Evolutionary conservation across 2,329 filamentous ascomycete species (phyloP), one percentile per base, ranked within the genome.

Genomic region (Metarhizium brunneum): DNA sequence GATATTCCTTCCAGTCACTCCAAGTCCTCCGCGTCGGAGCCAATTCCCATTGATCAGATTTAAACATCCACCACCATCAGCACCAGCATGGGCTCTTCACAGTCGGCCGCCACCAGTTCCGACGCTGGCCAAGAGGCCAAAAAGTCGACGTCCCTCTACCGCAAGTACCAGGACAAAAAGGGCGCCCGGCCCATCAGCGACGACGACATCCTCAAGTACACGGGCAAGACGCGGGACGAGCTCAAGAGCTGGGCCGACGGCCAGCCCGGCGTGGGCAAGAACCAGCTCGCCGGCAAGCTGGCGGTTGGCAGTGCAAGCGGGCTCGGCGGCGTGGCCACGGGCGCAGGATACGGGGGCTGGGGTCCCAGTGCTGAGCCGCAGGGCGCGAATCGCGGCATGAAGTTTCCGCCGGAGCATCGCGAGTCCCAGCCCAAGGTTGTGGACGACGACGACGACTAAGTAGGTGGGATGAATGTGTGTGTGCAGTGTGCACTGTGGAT

Each of bases 141-240:
- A 29, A 65, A 63, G 54, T 66, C 25, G 1, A 25, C 25, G 25
- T 25, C 66, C 7, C 58, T 71, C 35, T 71, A 68, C 60, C 61
- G 65, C 38, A 64, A 67, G 54, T 65, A 61, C 56, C 64, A 68
- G 52, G 65, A 66, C 49, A 63, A 65, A 47, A 72, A 71, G 59
- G 62, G 61, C 42, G 61, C 64, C 49, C 53, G 56, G 11, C 60
- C 63, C 25, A 65, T 71, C 49, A 69, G 66, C 58, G 71, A 75
- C 56, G 70, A 71, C 11, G 72, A 73, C 57, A 60, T 75, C 32
- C 52, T 65, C 32, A 73, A 73, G 58, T 73, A 73, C 66, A 74
- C 72, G 38, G 73, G 73, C 61, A 74, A 68, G 59, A 62, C 61
- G 35, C 66, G 68, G 43, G 65, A 63, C 2, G 63, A 70, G 60